Conservation (phyloP, 208 protist genomes). For the Wallacemonas sp. region DNA sequence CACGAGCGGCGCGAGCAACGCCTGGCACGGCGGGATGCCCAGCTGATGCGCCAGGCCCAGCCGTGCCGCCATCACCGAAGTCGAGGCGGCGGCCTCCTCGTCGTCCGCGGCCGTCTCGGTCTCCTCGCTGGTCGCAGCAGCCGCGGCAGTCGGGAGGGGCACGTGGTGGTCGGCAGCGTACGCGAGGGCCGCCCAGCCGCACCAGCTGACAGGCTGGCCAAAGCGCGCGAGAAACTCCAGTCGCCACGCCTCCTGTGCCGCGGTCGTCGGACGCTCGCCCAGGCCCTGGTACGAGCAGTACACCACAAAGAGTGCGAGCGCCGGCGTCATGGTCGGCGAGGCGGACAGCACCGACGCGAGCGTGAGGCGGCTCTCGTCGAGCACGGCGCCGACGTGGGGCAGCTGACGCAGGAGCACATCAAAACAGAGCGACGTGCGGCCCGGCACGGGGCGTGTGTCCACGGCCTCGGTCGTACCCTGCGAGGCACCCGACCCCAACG, state of each 20-base stretch:
- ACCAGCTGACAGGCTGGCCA: conserved; percentile 38
- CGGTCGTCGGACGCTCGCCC: not conserved
- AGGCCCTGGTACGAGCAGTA: conserved; percentile 41
- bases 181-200: conserved; percentile 46
- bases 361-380: conserved; percentile 24
- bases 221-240: conserved; percentile 53
- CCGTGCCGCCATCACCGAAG: not conserved
- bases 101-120: no score
- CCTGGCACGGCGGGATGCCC: conserved; percentile 38
- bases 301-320: conserved; percentile 58
- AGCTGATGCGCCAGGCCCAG: conserved; percentile 22
- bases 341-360: conserved; percentile 34
- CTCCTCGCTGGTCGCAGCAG: no score
- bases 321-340: conserved; percentile 34
- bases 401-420: conserved; percentile 48
- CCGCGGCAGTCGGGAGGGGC: not conserved
- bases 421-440: conserved; percentile 47
- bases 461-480: not conserved
- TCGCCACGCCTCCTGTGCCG: conserved; percentile 27
- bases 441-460: conserved; percentile 22
- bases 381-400: conserved; percentile 12
- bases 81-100: no score
- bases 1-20: conserved; percentile 49
- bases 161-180: conserved; percentile 64
- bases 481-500: not conserved